phyloP scores from a whole-genome alignment of 2,329 filamentous ascomycete species.

The Calycina herbarum region DNA sequence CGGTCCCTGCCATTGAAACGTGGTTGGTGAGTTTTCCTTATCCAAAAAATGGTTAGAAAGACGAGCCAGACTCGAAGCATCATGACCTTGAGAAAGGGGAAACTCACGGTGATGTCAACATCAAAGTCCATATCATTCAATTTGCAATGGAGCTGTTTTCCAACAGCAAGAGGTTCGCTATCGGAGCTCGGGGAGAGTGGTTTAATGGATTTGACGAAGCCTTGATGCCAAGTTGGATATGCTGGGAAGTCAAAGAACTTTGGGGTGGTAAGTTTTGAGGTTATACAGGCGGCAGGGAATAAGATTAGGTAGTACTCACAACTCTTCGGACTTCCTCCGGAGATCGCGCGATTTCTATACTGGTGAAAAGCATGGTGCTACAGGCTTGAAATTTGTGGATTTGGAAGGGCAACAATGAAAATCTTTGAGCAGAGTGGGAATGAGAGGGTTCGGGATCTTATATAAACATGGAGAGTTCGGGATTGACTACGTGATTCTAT shows the following conservation, averaged over 20 bases:
- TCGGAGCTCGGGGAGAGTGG: not conserved
- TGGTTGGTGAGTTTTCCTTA: conserved; percentile 2
- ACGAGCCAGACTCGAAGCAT: not conserved
- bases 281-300: not conserved
- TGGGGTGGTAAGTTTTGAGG: not conserved
- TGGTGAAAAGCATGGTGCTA: conserved; percentile 4
- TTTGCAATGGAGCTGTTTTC: not conserved
- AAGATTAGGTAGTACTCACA: not conserved
- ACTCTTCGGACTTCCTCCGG: conserved; percentile 6
- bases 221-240: not conserved
- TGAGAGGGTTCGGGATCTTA: not conserved
- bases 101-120: not conserved
- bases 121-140: conserved; percentile 7
- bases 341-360: not conserved
- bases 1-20: conserved; percentile 7
- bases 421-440: not conserved
- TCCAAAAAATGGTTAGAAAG: not conserved
- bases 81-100: not conserved
- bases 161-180: not conserved
- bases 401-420: not conserved
- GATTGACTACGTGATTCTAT: not conserved
- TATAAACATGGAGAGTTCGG: not conserved
- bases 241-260: conserved; percentile 6
- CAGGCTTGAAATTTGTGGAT: not conserved
- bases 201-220: conserved; percentile 4